Evolutionary conservation across 1,284 basidiomycete species (phyloP).

Genomic region (Trichosporon ovoides): DNA sequence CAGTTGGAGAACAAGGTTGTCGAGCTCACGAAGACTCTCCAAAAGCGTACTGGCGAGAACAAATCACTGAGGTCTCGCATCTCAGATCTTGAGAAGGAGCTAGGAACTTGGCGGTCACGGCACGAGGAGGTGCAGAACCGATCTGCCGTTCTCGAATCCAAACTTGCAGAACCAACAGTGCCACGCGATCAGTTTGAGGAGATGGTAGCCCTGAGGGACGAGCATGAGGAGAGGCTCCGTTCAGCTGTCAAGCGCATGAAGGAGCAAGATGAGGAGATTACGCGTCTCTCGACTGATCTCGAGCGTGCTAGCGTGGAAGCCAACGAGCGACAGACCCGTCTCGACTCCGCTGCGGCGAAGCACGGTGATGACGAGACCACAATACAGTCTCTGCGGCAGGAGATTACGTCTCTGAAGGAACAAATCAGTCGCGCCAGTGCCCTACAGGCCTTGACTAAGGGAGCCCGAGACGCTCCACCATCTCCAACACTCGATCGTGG

Average conservation of each 20-base stretch:
- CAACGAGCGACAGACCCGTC: slow-evolving; percentile 66
- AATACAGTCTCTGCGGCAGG: slow-evolving; percentile 81
- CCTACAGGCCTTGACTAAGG: slow-evolving; percentile 70
- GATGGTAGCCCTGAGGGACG: slow-evolving; percentile 68
- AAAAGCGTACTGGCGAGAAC: slow-evolving; percentile 86
- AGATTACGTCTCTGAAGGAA: slow-evolving; percentile 85
- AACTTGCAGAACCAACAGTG: slow-evolving; percentile 66
- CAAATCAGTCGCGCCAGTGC: slow-evolving; percentile 93
- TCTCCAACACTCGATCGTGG: slow-evolving; percentile 60
- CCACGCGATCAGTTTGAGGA: slow-evolving; percentile 72
- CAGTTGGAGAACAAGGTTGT: slow-evolving; percentile 98
- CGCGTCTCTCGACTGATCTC: slow-evolving; percentile 73
- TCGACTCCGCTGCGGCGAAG: slow-evolving; percentile 52
- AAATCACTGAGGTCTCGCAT: slow-evolving; percentile 75
- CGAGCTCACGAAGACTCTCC: slow-evolving; percentile 90
- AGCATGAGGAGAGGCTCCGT: slow-evolving; percentile 73
- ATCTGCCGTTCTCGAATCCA: slow-evolving; percentile 65
- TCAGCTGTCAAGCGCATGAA: slow-evolving; percentile 65
- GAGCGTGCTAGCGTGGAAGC: slow-evolving; percentile 56
- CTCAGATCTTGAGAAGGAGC: slow-evolving; percentile 72
- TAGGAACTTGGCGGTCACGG: slow-evolving; percentile 75
- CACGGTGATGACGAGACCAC: slow-evolving; percentile 76
- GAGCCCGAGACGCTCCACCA: slow-evolving; percentile 55
- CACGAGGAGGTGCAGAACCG: slow-evolving; percentile 83
- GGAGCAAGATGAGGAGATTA: slow-evolving; percentile 81